Conservation (phyloP, 1,284 basidiomycete genomes). For the Cryptococcus sp. region DNA sequence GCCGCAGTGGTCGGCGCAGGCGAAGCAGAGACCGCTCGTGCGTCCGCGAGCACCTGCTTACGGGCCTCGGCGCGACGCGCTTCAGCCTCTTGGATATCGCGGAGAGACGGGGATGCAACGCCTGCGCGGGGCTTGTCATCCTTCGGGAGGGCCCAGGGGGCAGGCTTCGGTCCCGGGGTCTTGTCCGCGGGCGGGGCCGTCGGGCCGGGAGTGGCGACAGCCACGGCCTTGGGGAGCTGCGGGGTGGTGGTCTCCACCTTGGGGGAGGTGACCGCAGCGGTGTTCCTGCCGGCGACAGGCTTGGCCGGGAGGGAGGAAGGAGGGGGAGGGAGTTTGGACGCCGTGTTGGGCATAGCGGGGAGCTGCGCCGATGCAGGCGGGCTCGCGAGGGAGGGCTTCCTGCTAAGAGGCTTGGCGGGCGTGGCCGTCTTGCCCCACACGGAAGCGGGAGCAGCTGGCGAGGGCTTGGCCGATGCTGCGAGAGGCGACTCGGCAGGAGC, state of each 20-base stretch:
- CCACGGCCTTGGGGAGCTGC: slow-evolving; percentile 10
- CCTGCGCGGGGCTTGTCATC: slow-evolving; percentile 50
- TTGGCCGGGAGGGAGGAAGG: slow-evolving; percentile 37
- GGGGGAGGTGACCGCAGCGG: not conserved
- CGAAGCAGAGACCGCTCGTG: slow-evolving; percentile 53
- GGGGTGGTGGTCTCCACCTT: not conserved
- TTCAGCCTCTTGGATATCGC: slow-evolving; percentile 95
- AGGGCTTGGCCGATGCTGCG: not conserved
- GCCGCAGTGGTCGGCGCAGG: slow-evolving; percentile 45
- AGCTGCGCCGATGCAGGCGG: slow-evolving; percentile 34
- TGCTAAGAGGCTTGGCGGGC: slow-evolving; percentile 24
- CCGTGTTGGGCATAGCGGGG: slow-evolving; percentile 16
- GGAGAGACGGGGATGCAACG: slow-evolving; percentile 62
- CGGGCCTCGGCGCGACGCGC: slow-evolving; percentile 69
- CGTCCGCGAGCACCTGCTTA: slow-evolving; percentile 58
- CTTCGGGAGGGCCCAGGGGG: slow-evolving; percentile 46
- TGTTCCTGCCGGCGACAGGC: slow-evolving; percentile 12
- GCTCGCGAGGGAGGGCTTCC: slow-evolving; percentile 35
- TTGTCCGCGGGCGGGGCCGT: slow-evolving; percentile 58
- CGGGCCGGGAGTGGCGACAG: slow-evolving; percentile 18
- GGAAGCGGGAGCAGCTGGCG: slow-evolving; percentile 20
- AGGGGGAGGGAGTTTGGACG: slow-evolving; percentile 27
- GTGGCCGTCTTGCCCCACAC: slow-evolving; percentile 32
- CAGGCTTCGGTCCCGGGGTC: slow-evolving; percentile 30
- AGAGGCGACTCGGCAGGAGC: slow-evolving; percentile 6